These are phyloP conservation scores for Mimosa pudica DNA, from an alignment of 306 rosid genomes.

Conservation along the genomic window DNA sequence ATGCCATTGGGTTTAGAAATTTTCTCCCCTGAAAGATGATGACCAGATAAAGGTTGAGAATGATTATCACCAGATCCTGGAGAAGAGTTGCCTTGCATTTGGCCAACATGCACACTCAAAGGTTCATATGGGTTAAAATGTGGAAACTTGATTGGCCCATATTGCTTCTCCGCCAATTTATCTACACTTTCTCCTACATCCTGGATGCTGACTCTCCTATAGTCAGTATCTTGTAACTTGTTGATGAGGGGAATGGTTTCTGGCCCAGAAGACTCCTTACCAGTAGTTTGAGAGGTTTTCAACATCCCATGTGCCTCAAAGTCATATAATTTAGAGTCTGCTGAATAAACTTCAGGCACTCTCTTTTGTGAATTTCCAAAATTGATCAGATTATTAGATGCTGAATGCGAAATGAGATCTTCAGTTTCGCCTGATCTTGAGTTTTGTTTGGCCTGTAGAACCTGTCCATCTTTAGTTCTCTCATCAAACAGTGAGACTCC, in stretches of 20 bases:
- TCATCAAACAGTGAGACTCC: slow-evolving; percentile 47
- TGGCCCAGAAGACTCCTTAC: slow-evolving; percentile 20
- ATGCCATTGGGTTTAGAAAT: slow-evolving; percentile 41
- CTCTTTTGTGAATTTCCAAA: slow-evolving; percentile 44
- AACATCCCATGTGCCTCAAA: background rate
- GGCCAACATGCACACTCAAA: slow-evolving; percentile 40
- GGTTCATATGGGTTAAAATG: slow-evolving; percentile 44
- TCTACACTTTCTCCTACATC: slow-evolving; percentile 41
- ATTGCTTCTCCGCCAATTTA: slow-evolving; percentile 36
- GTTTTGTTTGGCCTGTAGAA: slow-evolving; percentile 41
- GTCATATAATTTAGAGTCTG: background rate
- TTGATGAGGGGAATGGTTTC: background rate
- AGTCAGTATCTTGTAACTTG: background rate
- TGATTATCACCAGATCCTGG: slow-evolving; percentile 16
- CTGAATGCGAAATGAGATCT: slow-evolving; percentile 42
- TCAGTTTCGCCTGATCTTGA: slow-evolving; percentile 39
- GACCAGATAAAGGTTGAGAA: slow-evolving; percentile 37
- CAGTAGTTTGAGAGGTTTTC: background rate
- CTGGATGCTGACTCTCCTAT: slow-evolving; percentile 39
- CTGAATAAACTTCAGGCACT: slow-evolving; percentile 38
- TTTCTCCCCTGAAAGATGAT: slow-evolving; percentile 41
- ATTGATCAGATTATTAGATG: slow-evolving; percentile 44
- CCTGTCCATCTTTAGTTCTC: slow-evolving; percentile 41
- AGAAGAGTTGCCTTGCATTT: slow-evolving; percentile 40
- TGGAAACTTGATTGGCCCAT: slow-evolving; percentile 37